Conservation (phyloP, 176 grass and related monocot genomes). For the Eleusine coracana region DNA sequence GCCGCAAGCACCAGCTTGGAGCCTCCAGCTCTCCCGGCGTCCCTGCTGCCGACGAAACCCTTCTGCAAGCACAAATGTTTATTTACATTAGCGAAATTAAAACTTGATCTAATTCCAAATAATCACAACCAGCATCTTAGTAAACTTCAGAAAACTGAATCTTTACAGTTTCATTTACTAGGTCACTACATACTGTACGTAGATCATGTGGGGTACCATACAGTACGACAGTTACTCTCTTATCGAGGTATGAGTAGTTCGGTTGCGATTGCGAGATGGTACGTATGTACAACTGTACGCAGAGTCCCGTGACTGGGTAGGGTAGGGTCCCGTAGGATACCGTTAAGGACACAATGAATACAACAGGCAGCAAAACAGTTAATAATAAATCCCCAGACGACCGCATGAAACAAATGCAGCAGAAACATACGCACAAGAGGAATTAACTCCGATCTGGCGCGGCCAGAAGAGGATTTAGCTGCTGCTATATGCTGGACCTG, state of each 20-base stretch:
- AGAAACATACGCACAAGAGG: neutral
- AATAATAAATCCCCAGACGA: conserved; percentile 36
- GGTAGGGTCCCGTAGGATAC: neutral
- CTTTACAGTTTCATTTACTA: neutral
- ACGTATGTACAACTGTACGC: neutral
- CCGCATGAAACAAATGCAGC: conserved; percentile 30
- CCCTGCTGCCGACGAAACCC: neutral
- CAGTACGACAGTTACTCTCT: neutral
- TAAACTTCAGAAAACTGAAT: neutral
- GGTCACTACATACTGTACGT: neutral
- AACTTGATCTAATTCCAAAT: neutral
- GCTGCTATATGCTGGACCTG: too few species aligned
- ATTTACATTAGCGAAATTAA: neutral
- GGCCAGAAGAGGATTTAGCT: too few species aligned
- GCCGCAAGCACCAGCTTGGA: conserved; percentile 12
- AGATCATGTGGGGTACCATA: neutral
- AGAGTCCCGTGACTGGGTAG: conserved; percentile 30
- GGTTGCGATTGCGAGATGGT: neutral
- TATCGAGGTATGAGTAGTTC: neutral
- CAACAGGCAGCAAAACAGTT: conserved; percentile 48
- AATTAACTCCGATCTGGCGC: conserved; percentile 41
- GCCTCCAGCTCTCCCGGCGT: conserved; percentile 17
- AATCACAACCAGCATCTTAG: too few species aligned
- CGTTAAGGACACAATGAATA: conserved; percentile 47
- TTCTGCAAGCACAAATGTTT: conserved; percentile 20